Base-by-base conservation (phyloP, 1,284 basidiomycete species). In the Boletus mariae region DNA sequence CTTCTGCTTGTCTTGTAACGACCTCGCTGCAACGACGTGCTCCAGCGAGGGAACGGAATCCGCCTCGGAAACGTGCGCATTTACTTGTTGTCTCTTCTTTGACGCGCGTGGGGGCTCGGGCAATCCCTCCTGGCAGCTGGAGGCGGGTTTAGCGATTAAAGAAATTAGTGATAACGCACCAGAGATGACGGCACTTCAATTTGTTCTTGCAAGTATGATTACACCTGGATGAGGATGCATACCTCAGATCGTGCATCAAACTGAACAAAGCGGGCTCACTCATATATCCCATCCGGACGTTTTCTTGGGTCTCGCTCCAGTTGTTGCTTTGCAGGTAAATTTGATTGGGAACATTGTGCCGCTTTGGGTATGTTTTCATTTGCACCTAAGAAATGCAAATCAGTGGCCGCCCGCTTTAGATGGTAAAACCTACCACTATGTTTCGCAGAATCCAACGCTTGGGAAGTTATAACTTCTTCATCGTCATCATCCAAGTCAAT, bases 141-240 rank as follows among this genome's bases (percentile, higher is more conserved):
- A 56, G 20, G 37, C 40, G 51, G 55, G 52, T 51, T 54, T 55
- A 50, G 53, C 12, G 23, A 32, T 28, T 44, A 8, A 25, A 17
- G 5, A 35, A 15, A 32, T n/a, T 13, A 32, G 28, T 51, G 31
- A 44, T 45, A 37, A 59, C 48, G 55, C 75, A 59, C 90, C 89
- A 92, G 32, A 84, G 64, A 72, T 92, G 89, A 26, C 84, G 78
- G 63, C 90, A 92, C 44, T 74, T 76, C 3, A 73, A 72, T 67
- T 91, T 92, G 62, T 90, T 82, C 63, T 85, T 89, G 74, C 90
- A 92, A n/a, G 75, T 55, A 61, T 92, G 90, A 59, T 88, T 87
- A 61, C 90, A 92, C 53, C 88, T 90, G 49, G n/a, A 42, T 26
- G 41, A 50, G 23, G 47, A 43, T 35, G 34, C 15, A 10, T 47